Evolutionary conservation across 176 grass and related monocot species (phyloP), one percentile per base, ranked within the genome.

Genomic region (Echinochloa phyllopogon): DNA sequence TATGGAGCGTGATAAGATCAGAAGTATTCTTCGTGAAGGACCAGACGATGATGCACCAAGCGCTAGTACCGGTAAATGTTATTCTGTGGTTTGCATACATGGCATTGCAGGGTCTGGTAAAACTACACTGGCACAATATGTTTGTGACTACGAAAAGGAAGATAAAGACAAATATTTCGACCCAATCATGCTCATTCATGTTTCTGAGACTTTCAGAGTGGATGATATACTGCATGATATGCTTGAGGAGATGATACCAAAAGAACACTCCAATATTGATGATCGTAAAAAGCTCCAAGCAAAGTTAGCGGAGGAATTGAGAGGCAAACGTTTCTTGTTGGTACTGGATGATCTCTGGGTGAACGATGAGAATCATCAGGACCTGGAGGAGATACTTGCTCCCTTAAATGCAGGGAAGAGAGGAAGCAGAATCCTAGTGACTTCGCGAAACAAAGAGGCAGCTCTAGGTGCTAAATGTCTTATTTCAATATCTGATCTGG

Each of bases 271-370:
- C 7, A 8, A 65, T 10, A 8, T 6, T 15, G 27, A 24, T 5
- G 58, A 9, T 61, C 11, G n/a, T 61, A 61, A 29, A 60, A 21
- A 6, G 3, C 38, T 43, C 0, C 3, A 44, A 25, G 6, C 1
- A 4, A 29, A 65, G 10, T 36, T 79, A 9, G 1, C 6, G 24
- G 16, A 65, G 20, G 5, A 49, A 6, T 64, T 90, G 64, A 48
- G 0, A 12, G 25, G 16, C 9, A 77, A 39, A 36, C 53, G 55
- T 16, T 68, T 91, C 52, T 75, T 90, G 71, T 49, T 90, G 29
- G 88, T 90, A 21, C 14, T 91, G 39, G 89, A 87, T 71, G 89
- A 91, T 69, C 25, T 91, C 14, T 84, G 68, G 69, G 68, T 61
- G 0, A 43, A 75, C 5, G 38, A 56, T 18, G 61, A 52, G 27